phyloP scores from a whole-genome alignment of 2,329 filamentous ascomycete genomes.

The Epichloe brachyelytri region DNA sequence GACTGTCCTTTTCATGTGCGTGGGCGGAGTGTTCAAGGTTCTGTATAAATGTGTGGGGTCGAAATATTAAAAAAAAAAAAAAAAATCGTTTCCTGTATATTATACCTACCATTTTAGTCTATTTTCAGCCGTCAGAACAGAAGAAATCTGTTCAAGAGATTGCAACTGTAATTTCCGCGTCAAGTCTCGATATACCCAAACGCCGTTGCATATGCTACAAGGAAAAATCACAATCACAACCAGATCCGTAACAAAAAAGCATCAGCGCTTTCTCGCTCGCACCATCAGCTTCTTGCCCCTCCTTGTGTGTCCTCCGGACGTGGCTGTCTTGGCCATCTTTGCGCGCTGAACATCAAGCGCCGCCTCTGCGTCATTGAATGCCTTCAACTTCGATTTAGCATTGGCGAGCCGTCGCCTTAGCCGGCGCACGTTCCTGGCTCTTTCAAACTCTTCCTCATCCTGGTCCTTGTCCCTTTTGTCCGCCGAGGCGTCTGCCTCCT shows the following conservation, averaged over 20 bases:
- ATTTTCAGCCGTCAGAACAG: neutral
- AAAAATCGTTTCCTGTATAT: neutral
- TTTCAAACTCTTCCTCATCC: constrained; percentile 23
- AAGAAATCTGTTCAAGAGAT: neutral
- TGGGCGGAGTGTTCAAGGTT: constrained; percentile 35
- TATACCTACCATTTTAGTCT: constrained; percentile 5
- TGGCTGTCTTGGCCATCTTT: constrained; percentile 53
- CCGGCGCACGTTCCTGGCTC: constrained; percentile 29
- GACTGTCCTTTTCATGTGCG: constrained; percentile 40
- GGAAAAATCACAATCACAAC: neutral
- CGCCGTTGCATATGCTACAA: constrained; percentile 1
- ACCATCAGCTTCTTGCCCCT: constrained; percentile 50
- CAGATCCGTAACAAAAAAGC: neutral
- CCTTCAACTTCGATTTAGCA: constrained; percentile 40
- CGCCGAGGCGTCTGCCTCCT: constrained; percentile 4
- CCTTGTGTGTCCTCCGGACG: constrained; percentile 45
- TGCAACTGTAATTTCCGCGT: neutral
- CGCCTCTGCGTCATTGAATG: constrained; percentile 41
- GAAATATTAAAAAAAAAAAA: constrained; percentile 18
- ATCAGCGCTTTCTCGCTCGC: constrained; percentile 45
- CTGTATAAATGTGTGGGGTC: constrained; percentile 37
- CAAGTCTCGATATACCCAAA: neutral
- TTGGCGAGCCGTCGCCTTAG: constrained; percentile 35
- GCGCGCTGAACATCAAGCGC: constrained; percentile 45
- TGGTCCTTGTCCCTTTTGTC: constrained; percentile 11